These are phyloP conservation scores for Skeletonema marinoi DNA, from an alignment of 108 stramenopile species.

Conservation along the genomic window DNA sequence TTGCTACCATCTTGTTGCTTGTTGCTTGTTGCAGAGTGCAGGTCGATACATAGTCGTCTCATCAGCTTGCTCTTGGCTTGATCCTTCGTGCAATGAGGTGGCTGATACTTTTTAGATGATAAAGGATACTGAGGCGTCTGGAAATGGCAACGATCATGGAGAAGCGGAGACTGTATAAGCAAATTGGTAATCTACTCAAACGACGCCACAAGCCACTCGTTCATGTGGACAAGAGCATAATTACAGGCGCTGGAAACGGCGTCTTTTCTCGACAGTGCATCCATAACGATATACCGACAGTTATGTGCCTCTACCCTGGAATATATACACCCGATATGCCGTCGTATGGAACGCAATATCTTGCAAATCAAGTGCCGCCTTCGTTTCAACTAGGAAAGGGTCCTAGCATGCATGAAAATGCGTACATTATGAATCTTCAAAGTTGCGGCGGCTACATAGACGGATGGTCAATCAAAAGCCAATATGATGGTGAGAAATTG, in stretches of 20 bases:
- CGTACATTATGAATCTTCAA: slow-evolving; percentile 52
- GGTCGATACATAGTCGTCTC: no score
- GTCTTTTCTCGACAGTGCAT: slow-evolving; percentile 9
- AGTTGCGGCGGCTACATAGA: slow-evolving; percentile 47
- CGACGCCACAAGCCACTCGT: slow-evolving; percentile 10
- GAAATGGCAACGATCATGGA: background rate
- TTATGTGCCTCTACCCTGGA: slow-evolving; percentile 52
- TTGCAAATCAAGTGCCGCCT: slow-evolving; percentile 24
- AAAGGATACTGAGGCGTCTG: no score
- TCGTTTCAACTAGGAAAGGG: background rate
- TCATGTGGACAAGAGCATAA: background rate
- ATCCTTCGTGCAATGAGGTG: no score
- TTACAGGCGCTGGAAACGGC: slow-evolving; percentile 10
- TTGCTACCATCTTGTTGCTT: no score
- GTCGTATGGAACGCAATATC: slow-evolving; percentile 3
- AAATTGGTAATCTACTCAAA: slow-evolving; percentile 10
- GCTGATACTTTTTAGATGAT: no score
- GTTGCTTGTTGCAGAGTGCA: no score
- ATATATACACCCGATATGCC: slow-evolving; percentile 51
- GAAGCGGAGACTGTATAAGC: background rate
- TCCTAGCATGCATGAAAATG: slow-evolving; percentile 33
- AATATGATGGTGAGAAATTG: slow-evolving; percentile 10
- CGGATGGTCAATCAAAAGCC: slow-evolving; percentile 25
- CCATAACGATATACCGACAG: slow-evolving; percentile 1
- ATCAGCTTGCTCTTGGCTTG: no score